phyloP scores from a whole-genome alignment of 2,329 filamentous ascomycete genomes.

The Beauveria sp. region DNA sequence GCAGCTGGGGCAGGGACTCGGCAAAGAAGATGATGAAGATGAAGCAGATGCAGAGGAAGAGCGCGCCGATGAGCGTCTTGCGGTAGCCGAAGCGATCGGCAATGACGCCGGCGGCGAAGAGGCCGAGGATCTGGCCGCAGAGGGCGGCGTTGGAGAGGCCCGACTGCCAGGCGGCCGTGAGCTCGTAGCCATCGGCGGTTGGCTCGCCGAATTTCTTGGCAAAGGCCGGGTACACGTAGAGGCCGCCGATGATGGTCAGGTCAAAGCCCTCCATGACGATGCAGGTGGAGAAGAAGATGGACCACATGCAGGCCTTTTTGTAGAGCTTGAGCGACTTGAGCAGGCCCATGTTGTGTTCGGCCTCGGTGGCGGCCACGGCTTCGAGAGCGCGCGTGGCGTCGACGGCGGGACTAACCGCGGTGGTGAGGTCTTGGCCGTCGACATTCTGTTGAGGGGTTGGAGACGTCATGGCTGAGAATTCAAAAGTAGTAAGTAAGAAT shows the following conservation, averaged over 20 bases:
- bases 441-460: neutral
- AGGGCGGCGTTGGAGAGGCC: conserved; percentile 40
- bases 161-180: conserved; percentile 45
- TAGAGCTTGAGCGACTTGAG: conserved; percentile 32
- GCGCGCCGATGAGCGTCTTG: conserved; percentile 37
- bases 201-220: conserved; percentile 31
- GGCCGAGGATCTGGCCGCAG: conserved; percentile 42
- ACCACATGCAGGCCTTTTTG: conserved; percentile 29
- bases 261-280: conserved; percentile 37
- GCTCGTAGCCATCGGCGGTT: conserved; percentile 32
- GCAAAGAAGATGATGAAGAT: conserved; percentile 44
- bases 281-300: conserved; percentile 28
- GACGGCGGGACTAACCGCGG: neutral
- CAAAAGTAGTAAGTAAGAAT: neutral
- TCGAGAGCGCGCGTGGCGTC: conserved; percentile 11
- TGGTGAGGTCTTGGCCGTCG: neutral
- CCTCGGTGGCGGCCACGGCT: conserved; percentile 22
- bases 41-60: conserved; percentile 32
- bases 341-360: conserved; percentile 27
- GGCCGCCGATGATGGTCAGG: conserved; percentile 28
- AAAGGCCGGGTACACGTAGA: conserved; percentile 34
- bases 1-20: conserved; percentile 30
- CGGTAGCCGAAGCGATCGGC: conserved; percentile 40
- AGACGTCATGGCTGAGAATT: neutral
- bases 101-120: conserved; percentile 40